A percentile compares a stretch with the other conserved stretches of the same genome.
These are phyloP conservation scores for Leccinum subgranulosum DNA, from an alignment of 768 basidiomycete species.

Conservation along the genomic window DNA sequence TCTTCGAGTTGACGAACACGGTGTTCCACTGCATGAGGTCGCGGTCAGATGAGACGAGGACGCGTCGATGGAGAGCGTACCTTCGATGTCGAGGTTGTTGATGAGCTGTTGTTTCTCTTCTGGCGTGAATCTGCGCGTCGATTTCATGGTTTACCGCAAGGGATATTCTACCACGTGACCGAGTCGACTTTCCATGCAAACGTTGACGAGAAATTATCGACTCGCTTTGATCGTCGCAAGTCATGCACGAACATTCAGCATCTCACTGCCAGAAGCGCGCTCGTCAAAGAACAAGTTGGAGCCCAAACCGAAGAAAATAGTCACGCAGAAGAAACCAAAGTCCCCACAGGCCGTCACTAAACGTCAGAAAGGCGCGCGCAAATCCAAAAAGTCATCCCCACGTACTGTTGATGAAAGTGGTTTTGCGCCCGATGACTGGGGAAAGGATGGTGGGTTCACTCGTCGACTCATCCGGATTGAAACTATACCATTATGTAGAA, in stretches of 20 bases:
- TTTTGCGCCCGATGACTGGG: conserved; percentile 18
- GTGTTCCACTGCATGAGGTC: conserved; percentile 55
- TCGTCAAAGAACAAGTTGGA: conserved; percentile 1
- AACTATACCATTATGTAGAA: not conserved
- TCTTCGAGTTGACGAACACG: conserved; percentile 69
- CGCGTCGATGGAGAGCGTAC: conserved; percentile 30
- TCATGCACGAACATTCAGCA: conserved; percentile 8
- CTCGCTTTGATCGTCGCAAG: conserved; percentile 14
- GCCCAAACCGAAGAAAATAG: not conserved
- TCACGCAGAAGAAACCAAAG: conserved; percentile 8
- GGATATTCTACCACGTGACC: not conserved
- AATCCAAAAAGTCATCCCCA: not conserved
- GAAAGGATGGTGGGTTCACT: conserved; percentile 20
- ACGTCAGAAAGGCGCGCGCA: conserved; percentile 1
- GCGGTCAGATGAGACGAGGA: not conserved
- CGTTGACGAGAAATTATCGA: conserved; percentile 2
- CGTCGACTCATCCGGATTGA: not conserved
- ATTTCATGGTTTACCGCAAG: conserved; percentile 17
- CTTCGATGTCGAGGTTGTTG: conserved; percentile 78
- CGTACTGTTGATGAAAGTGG: not conserved
- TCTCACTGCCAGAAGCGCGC: not conserved
- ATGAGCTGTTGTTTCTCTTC: conserved; percentile 78
- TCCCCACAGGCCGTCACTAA: not conserved
- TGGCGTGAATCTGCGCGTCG: conserved; percentile 42
- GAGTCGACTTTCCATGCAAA: conserved; percentile 5